Base-by-base conservation (phyloP, 2,329 filamentous ascomycete species). In the Nemania sp. region DNA sequence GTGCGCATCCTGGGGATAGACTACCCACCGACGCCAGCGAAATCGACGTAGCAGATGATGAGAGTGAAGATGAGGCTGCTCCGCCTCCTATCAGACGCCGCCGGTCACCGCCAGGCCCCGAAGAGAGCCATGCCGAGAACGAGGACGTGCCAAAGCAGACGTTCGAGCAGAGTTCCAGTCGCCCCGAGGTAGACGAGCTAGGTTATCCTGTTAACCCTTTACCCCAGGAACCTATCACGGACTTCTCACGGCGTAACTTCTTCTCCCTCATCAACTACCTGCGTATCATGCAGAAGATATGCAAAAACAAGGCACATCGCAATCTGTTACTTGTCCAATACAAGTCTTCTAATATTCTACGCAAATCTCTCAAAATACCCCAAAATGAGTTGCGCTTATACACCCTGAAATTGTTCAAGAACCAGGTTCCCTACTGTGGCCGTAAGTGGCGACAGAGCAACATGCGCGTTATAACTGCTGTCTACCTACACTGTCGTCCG, bases 371-470 rank as follows among this genome's bases (percentile, higher is more conserved):
- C 15, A 94, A 95, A 68, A 90, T 97, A 20, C 94, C 94, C 0
- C 92, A 99, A 71, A 89, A 88, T 1, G 85, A 92, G 70, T 82
- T 99, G 42, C 88, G 95, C 5, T 87, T 97, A 45, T 98, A 98
- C 79, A 97, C 95, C 0, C 85, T 99, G 68, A 99, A 99, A 77
- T 84, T 99, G 0, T 98, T 98, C 87, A 99, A 99, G 77, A 95
- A 92, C 62, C 95, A 99, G 76, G 95, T 99, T 4, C 95, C 95
- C 1, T 99, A 97, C 80, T 98, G 94, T 75, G 94, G 95, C 20
- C 89, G 95, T 45, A 99, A 99, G 79, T 99, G 95, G 95, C 88
- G 95, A 13, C 95, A 98, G 78, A 88, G 88, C 68, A 98, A 99
- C 76, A 99, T 99, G 95, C 90, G 94, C 57, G 93, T 98, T 71